Conservation (phyloP, 352 stramenopile genomes). For the Aphanomyces cochlioides region DNA sequence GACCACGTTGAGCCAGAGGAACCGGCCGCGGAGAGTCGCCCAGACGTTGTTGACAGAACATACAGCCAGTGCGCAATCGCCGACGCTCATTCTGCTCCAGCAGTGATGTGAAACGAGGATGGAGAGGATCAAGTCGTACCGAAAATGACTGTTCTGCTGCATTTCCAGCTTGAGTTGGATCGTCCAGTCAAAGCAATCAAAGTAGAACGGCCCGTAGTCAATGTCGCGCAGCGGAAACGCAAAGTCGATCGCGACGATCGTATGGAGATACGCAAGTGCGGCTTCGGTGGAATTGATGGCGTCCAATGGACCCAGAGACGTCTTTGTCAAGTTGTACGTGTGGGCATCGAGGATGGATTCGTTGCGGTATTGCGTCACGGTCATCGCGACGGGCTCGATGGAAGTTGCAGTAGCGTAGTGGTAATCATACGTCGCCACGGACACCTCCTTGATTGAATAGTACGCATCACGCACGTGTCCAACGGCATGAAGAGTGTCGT, state of each 20-base stretch:
- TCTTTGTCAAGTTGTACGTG: constrained; percentile 46
- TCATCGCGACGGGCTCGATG: constrained; percentile 42
- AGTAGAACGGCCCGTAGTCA: constrained; percentile 72
- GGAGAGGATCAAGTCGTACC: constrained; percentile 8
- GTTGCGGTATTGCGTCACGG: constrained; percentile 39
- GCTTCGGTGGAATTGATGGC: constrained; percentile 36
- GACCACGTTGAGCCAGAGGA: constrained; percentile 74
- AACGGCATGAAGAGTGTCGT: constrained; percentile 60
- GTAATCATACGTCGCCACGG: constrained; percentile 83
- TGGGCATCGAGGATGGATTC: constrained; percentile 37
- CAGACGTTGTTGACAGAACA: constrained; percentile 51
- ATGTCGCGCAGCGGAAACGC: constrained; percentile 59
- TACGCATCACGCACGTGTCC: constrained; percentile 69
- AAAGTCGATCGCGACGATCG: constrained; percentile 45
- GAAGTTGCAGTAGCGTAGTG: constrained; percentile 25
- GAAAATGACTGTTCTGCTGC: constrained; percentile 37
- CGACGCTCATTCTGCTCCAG: constrained; percentile 40
- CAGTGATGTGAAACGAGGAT: neutral
- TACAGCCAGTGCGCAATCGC: constrained; percentile 55
- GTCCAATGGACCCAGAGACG: constrained; percentile 60
- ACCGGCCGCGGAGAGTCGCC: constrained; percentile 51
- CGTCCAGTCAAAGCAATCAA: constrained; percentile 82
- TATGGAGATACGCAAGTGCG: constrained; percentile 49
- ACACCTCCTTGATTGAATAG: constrained; percentile 60
- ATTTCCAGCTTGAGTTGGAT: constrained; percentile 53